These are phyloP conservation scores for Selenicereus undatus DNA, from an alignment of 148 eudicot species.

Conservation along the genomic window DNA sequence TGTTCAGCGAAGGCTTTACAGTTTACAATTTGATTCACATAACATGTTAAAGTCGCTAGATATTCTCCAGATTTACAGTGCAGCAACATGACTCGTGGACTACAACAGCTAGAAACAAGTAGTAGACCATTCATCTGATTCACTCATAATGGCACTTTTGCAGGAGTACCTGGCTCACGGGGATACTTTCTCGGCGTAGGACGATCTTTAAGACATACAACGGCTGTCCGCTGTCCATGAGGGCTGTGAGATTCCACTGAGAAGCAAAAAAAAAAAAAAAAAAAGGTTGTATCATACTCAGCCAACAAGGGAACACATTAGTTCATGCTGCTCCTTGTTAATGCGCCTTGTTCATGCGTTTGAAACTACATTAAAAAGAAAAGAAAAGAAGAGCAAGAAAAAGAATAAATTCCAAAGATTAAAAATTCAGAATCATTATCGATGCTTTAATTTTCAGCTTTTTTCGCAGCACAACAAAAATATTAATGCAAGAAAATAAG, in stretches of 20 bases:
- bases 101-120: constrained; percentile 9
- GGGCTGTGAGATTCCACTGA: constrained; percentile 86
- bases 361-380: background rate
- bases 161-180: constrained; percentile 83
- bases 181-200: constrained; percentile 84
- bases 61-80: background rate
- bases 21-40: background rate
- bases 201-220: constrained; percentile 61
- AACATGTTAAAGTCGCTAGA: background rate
- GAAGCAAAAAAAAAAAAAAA: constrained; percentile 19
- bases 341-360: background rate
- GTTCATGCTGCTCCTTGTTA: background rate
- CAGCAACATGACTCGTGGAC: background rate
- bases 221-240: constrained; percentile 80
- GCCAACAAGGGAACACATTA: background rate
- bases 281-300: background rate
- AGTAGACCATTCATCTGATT: constrained; percentile 22
- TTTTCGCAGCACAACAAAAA: background rate
- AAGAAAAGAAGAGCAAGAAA: constrained; percentile 4
- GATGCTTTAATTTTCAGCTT: background rate
- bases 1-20: background rate
- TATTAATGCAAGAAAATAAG: background rate
- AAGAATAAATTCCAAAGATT: background rate
- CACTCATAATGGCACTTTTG: constrained; percentile 66
- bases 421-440: background rate